Evolutionary conservation across 805 yeast genomes (phyloP), one percentile per base, ranked within the genome.

Genomic region (Saccharomycopsis babjevae): DNA sequence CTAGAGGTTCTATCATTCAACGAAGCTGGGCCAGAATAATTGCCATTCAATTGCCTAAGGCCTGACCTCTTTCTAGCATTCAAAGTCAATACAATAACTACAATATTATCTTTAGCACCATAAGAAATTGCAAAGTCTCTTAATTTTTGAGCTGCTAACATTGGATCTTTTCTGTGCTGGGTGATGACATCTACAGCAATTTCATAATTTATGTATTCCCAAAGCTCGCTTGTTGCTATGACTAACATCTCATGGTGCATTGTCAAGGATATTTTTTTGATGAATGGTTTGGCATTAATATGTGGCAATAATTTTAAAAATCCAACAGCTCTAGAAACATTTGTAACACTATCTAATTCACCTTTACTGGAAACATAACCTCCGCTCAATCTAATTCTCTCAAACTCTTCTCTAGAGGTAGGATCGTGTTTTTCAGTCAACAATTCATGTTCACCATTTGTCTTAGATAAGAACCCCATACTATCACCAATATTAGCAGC

Each of bases 51-150:
- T 42, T 52, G 59, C 16, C 59, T 18, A 25, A 30, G 16, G n/a
- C 50, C 39, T 13, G 62, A 46, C 25, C 38, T 57, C 61, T 67
- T 71, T 4, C 62, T 78, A 64, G 83, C 83, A 59, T 84, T 83
- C 56, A 86, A 76, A 0, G 92, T 83, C 22, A 93, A 71, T 15
- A 94, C 96, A 71, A 89, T 82, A 5, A 90, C 94, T 16, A 92
- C 83, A 13, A 88, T 78, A 67, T 89, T 89, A 55, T 88, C 91
- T 1, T 80, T 74, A 50, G 93, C 86, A 25, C 98, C 98, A 71
- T 91, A 94, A 1, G 97, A 86, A 63, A 93, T 83, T 0, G 98
- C 97, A 75, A 87, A 90, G 72, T 94, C 99, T 68, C 98, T 83
- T 66, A 94, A 77, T 68, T 88, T 90, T 67, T 90, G 96, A 0